Evolutionary conservation across 306 rosid species (phyloP), one percentile per base, ranked within the genome.

Genomic region (Rosa persica): DNA sequence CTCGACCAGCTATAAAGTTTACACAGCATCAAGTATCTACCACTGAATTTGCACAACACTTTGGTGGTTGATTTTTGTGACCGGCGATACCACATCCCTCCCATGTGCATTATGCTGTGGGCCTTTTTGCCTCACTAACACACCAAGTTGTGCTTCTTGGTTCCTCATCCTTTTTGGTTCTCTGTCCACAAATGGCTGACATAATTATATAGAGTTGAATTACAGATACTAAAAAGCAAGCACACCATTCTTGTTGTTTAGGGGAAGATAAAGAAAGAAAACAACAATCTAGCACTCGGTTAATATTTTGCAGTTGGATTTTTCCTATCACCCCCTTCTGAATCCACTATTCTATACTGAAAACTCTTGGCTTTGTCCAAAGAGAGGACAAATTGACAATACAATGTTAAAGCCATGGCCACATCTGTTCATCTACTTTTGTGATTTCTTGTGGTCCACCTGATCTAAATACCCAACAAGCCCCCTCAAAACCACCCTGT

Each of bases 401-500:
- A 39, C 46, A 39, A 22, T 55, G 67, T 39, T 54, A 47, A 6
- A 20, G n/a, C 61, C 7, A 42, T 42, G 66, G 38, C 51, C 66
- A 36, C 77, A 16, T 39, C 20, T 73, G 39, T 30, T 23, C 67
- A n/a, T 73, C 51, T 12, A 2, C 49, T 54, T 30, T 49, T 15
- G 16, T 49, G 43, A 72, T 54, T 39, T 5, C 49, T 38, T 38
- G 77, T 40, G 23, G 67, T 55, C 65, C 48, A 36, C 66, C 22
- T 3, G 66, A 73, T 73, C 76, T 73, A 74, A 6, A 40, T 58
- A 70, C 60, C 60, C 65, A 30, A 39, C 79, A 51, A 80, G 60
- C 48, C 78, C n/a, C n/a, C n/a, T 64, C 83, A 48, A 42, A 65
- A 38, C 58, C 73, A 60, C 73, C 3, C 19, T 58, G 81, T 30